Evolutionary conservation across 179 eudicot genomes (phyloP), one percentile per base, ranked within the genome.

Genomic region (Carnegiea gigantea): DNA sequence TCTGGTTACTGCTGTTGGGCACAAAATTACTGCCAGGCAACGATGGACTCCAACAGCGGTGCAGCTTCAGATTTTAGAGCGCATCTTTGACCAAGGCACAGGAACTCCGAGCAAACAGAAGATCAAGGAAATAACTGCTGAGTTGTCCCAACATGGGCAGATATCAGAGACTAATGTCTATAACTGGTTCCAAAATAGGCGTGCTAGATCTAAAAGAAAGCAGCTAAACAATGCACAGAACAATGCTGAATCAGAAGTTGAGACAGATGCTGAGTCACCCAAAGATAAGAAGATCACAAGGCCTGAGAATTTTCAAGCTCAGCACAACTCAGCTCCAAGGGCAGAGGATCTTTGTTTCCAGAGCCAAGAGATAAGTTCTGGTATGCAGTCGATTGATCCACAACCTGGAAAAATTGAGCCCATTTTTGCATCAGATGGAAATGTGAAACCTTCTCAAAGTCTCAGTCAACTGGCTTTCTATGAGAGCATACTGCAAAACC

Each of bases 151-250:
- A 81, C 94, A 93, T 74, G 98, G 98, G 49, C 98, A 93, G 80
- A 93, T 95, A 74, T 92, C 97, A 1, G 98, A 95, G 82, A 92
- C 98, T 40, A 95, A 95, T 85, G 98, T 95, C 81, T 95, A 95
- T 84, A 95, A 95, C 81, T 95, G 98, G 98, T 95, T 95, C 82
- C 98, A 94, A 81, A 94, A 94, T 79, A 89, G 98, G 88, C 98
- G 98, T 59, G 98, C 98, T 80, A 87, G 98, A 83, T 95, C 97
- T n/a, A 95, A 95, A 81, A 85, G 97, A 78, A 95, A 95, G 90
- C 98, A 95, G 86, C 90, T 88, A 70, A 88, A 84, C 73, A 80
- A 89, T 33, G 82, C 86, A 14, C 86, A 90, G 48, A 93, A 88
- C 83, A 92, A 89, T 84, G 90, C 83, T 84, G 98, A 93, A 86